Conservation (phyloP, 441 rosid species). For the Flueggea neowawraea region DNA sequence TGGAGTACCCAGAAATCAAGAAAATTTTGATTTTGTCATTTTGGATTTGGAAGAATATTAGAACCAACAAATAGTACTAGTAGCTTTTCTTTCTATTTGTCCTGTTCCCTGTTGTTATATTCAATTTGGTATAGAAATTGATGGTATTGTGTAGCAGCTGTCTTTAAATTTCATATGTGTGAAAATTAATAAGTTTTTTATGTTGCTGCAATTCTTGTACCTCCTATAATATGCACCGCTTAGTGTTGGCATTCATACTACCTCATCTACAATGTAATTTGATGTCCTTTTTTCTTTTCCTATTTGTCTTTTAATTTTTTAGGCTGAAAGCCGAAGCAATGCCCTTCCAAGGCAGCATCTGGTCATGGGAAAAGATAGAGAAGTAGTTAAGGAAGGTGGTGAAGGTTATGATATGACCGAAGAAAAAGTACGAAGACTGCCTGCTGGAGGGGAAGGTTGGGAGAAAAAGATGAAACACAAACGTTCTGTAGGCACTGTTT, state of each 20-base stretch:
- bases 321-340: slow-evolving; percentile 48
- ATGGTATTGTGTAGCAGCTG: too few species aligned
- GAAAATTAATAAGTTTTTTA: background rate
- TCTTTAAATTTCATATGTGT: too few species aligned
- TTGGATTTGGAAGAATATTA: too few species aligned
- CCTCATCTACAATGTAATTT: slow-evolving; percentile 2
- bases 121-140: too few species aligned
- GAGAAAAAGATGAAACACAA: slow-evolving; percentile 59
- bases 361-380: slow-evolving; percentile 44
- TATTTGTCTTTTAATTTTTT: slow-evolving; percentile 8
- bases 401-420: slow-evolving; percentile 40
- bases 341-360: slow-evolving; percentile 30
- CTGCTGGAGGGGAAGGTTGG: slow-evolving; percentile 71
- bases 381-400: slow-evolving; percentile 32
- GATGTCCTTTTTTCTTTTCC: background rate
- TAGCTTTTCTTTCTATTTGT: too few species aligned
- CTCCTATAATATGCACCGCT: background rate
- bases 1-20: too few species aligned
- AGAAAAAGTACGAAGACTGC: slow-evolving; percentile 50
- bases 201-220: background rate
- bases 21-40: too few species aligned
- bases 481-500: slow-evolving; percentile 47
- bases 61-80: too few species aligned
- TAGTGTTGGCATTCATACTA: background rate
- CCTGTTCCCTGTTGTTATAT: too few species aligned